phyloP scores from a whole-genome alignment of 2,329 filamentous ascomycete species.

The Dactylella cylindrospora region DNA sequence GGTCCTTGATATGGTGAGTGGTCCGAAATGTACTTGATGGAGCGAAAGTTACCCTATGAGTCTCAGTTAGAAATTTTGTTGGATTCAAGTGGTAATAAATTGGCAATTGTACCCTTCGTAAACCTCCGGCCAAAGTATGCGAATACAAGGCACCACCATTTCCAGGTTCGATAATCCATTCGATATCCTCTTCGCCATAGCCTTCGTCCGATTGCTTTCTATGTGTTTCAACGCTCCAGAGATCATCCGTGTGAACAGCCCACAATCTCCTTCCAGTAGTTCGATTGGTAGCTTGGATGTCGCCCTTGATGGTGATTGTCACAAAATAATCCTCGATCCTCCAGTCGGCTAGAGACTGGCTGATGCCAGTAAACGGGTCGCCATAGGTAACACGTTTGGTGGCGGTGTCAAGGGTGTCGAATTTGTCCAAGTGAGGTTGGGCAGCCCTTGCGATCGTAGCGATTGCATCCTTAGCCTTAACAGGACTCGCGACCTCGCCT shows the following conservation, averaged over 20 bases:
- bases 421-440: slow-evolving; percentile 5
- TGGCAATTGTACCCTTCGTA: slow-evolving; percentile 36
- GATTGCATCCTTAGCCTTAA: slow-evolving; percentile 27
- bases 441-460: slow-evolving; percentile 25
- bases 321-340: slow-evolving; percentile 28
- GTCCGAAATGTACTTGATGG: slow-evolving; percentile 31
- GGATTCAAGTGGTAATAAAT: too few species aligned
- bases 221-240: slow-evolving; percentile 33
- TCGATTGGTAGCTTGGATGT: slow-evolving; percentile 16
- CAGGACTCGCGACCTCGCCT: slow-evolving; percentile 30
- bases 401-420: neutral
- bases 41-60: slow-evolving; percentile 30
- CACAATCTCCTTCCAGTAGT: slow-evolving; percentile 14
- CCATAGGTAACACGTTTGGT: slow-evolving; percentile 3
- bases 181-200: slow-evolving; percentile 19
- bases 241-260: slow-evolving; percentile 13
- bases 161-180: slow-evolving; percentile 41
- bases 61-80: too few species aligned
- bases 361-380: slow-evolving; percentile 33
- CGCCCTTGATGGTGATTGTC: slow-evolving; percentile 32
- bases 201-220: neutral
- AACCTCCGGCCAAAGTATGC: slow-evolving; percentile 8
- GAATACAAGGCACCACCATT: slow-evolving; percentile 34
- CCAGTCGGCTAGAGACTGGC: slow-evolving; percentile 26
- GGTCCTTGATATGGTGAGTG: slow-evolving; percentile 21